A percentile compares a stretch with the other conserved stretches of the same genome.
Evolutionary conservation across 2,329 filamentous ascomycete genomes (phyloP).

Genomic region (Nemania sp.): DNA sequence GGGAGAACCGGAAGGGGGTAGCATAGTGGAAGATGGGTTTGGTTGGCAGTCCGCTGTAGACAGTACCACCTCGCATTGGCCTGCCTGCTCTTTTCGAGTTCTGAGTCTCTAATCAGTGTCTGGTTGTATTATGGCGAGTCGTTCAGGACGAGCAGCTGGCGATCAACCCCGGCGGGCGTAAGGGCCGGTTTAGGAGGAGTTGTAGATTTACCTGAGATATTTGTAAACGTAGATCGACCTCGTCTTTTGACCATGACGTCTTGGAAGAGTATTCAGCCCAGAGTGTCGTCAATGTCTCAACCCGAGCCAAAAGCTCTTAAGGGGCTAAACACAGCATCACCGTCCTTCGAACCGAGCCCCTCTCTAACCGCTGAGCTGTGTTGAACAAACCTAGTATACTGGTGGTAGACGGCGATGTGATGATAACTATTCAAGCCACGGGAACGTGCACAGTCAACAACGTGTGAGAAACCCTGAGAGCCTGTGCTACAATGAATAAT

Average conservation of each 20-base stretch:
- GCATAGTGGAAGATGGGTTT: slow-evolving; percentile 4
- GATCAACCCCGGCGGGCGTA: slow-evolving; percentile 2
- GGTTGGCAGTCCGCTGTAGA: slow-evolving; percentile 3
- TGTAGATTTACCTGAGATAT: slow-evolving; percentile 21
- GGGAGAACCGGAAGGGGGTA: not conserved
- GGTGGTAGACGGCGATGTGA: slow-evolving; percentile 14
- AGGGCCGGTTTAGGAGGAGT: not conserved
- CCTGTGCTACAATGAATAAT: slow-evolving; percentile 14
- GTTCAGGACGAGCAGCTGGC: not conserved
- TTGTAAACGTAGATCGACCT: slow-evolving; percentile 2
- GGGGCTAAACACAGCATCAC: slow-evolving; percentile 19
- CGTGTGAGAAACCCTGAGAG: slow-evolving; percentile 11
- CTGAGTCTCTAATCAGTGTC: slow-evolving; percentile 17
- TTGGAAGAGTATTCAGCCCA: slow-evolving; percentile 14
- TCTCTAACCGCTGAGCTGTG: slow-evolving; percentile 4
- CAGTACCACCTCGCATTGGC: slow-evolving; percentile 5
- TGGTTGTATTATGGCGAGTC: not conserved
- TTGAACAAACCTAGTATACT: slow-evolving; percentile 21
- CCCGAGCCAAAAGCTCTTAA: slow-evolving; percentile 14
- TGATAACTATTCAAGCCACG: slow-evolving; percentile 14
- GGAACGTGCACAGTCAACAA: slow-evolving; percentile 13
- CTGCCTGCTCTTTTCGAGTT: not conserved
- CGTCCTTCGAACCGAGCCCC: slow-evolving; percentile 10
- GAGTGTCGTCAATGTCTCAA: slow-evolving; percentile 12
- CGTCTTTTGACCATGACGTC: slow-evolving; percentile 12